These are phyloP conservation scores for Paracoccidioides lutzii DNA, from an alignment of 2,329 filamentous ascomycete species.

Conservation along the genomic window DNA sequence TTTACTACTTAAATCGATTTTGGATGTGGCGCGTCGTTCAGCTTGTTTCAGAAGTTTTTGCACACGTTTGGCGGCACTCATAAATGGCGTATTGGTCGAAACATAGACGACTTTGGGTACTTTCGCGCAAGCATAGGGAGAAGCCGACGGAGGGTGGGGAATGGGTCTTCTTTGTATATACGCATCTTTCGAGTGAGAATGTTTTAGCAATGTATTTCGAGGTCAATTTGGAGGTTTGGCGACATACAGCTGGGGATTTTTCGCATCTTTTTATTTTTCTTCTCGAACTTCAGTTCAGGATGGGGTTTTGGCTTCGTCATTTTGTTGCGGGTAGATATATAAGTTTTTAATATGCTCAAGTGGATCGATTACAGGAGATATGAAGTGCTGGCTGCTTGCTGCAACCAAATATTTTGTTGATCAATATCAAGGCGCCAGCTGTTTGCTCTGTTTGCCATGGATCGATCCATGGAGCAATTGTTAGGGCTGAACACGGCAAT, in stretches of 20 bases:
- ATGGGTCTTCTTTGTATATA: conserved; percentile 45
- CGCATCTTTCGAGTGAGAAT: conserved; percentile 25
- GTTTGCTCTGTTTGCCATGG: conserved; percentile 3
- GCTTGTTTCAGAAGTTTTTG: conserved; percentile 42
- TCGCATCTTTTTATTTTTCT: conserved; percentile 25
- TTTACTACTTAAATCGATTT: conserved; percentile 25
- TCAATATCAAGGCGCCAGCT: background rate
- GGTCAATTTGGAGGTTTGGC: background rate
- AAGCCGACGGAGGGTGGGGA: conserved; percentile 42
- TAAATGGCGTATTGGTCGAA: conserved; percentile 41
- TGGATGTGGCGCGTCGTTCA: conserved; percentile 39
- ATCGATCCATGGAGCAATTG: no score
- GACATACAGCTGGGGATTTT: conserved; percentile 26
- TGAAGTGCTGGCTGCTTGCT: background rate
- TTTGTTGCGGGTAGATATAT: background rate
- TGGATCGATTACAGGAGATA: background rate
- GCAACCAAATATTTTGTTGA: background rate
- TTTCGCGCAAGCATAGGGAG: conserved; percentile 38
- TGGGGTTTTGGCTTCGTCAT: conserved; percentile 6
- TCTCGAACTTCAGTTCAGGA: conserved; percentile 25
- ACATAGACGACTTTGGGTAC: conserved; percentile 46
- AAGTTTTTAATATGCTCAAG: background rate
- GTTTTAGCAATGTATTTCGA: background rate
- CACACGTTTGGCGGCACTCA: conserved; percentile 47
- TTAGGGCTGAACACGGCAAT: background rate